Evolutionary conservation across 2,329 filamentous ascomycete species (phyloP).

Genomic region (Cylindrodendrum hubeiense): DNA sequence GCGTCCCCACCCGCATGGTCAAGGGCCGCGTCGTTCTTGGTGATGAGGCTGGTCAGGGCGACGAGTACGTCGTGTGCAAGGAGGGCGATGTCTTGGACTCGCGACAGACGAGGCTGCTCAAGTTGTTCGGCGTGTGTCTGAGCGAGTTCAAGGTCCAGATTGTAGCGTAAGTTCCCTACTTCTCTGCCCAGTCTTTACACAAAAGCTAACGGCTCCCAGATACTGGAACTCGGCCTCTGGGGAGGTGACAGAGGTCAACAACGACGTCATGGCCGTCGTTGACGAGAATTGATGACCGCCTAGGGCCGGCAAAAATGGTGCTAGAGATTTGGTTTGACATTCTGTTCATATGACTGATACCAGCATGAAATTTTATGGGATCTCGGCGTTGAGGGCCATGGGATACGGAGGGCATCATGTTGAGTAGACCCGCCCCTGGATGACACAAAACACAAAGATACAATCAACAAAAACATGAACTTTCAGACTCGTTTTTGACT

Average conservation of each 20-base stretch:
- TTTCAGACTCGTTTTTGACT: constrained; percentile 1
- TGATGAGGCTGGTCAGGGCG: constrained; percentile 64
- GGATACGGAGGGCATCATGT: constrained; percentile 48
- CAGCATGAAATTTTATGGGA: constrained; percentile 50
- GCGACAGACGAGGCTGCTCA: constrained; percentile 91
- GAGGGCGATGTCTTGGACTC: constrained; percentile 89
- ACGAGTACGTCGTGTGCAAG: constrained; percentile 82
- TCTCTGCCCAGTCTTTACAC: not conserved
- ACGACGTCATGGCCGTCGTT: constrained; percentile 48
- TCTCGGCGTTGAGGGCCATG: constrained; percentile 52
- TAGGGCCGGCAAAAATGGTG: constrained; percentile 33
- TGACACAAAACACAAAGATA: constrained; percentile 37
- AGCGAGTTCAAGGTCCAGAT: constrained; percentile 90
- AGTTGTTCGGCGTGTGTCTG: constrained; percentile 91
- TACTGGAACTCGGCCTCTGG: constrained; percentile 73
- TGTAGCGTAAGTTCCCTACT: constrained; percentile 70
- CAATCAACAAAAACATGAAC: constrained; percentile 21
- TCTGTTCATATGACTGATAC: constrained; percentile 51
- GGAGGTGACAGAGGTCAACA: constrained; percentile 68
- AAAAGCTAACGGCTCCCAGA: constrained; percentile 48
- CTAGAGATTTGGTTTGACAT: constrained; percentile 43
- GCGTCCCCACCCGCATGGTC: constrained; percentile 88
- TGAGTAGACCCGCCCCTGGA: constrained; percentile 44
- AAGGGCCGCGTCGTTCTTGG: constrained; percentile 87
- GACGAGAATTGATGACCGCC: constrained; percentile 39